Evolutionary conservation across 768 basidiomycete species (phyloP).

Genomic region (Tulasnella sp.): DNA sequence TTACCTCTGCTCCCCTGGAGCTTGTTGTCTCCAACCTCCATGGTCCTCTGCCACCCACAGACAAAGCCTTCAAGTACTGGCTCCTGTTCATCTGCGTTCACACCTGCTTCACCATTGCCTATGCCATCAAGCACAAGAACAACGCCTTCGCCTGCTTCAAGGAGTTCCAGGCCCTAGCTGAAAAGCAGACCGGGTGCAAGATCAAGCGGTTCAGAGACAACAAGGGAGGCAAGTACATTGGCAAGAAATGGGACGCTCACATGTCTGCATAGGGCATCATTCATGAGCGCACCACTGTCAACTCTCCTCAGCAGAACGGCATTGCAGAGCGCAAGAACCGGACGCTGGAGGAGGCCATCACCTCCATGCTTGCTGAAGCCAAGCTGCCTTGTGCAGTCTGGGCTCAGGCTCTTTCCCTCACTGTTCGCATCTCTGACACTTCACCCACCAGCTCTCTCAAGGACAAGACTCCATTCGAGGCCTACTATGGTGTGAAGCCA

Average conservation of each 20-base stretch:
- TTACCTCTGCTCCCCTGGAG: background rate
- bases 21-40: no score
- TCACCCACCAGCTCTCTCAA: background rate
- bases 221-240: slow-evolving; percentile 30
- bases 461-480: background rate
- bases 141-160: slow-evolving; percentile 13
- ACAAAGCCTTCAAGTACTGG: no score
- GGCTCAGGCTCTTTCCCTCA: background rate
- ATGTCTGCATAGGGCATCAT: slow-evolving; percentile 9
- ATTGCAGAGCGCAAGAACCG: slow-evolving; percentile 9
- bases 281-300: slow-evolving; percentile 2
- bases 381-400: background rate
- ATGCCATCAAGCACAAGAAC: slow-evolving; percentile 1
- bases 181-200: slow-evolving; percentile 16
- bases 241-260: background rate
- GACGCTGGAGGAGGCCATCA: background rate
- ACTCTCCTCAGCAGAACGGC: slow-evolving; percentile 14
- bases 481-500: background rate
- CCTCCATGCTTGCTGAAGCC: background rate
- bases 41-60: no score
- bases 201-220: slow-evolving; percentile 25
- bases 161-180: background rate
- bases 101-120: no score
- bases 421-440: background rate
- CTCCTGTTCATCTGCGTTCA: no score